phyloP scores from a whole-genome alignment of 352 stramenopile genomes.

The Globisporangium barbulae region DNA sequence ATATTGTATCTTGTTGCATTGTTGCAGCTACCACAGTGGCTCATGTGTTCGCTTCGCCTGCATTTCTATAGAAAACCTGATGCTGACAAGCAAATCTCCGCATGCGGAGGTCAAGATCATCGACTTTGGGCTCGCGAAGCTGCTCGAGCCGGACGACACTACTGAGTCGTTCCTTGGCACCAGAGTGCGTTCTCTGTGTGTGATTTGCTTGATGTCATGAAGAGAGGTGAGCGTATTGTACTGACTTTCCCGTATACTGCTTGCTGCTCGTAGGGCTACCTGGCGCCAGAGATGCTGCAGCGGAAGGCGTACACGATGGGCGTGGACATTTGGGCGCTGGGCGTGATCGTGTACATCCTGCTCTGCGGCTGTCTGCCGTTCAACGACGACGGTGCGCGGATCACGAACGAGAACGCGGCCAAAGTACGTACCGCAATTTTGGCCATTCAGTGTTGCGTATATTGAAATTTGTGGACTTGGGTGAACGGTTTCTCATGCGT shows the following conservation, averaged over 20 bases:
- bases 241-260: not conserved
- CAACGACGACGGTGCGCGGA: slow-evolving; percentile 94
- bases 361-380: slow-evolving; percentile 98
- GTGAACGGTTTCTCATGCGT: not conserved
- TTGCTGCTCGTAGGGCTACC: slow-evolving; percentile 84
- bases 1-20: not conserved
- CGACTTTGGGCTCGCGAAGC: slow-evolving; percentile 98
- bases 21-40: not conserved
- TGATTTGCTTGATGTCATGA: not conserved
- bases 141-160: slow-evolving; percentile 82
- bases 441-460: not conserved
- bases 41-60: not conserved
- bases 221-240: not conserved
- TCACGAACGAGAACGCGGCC: slow-evolving; percentile 72
- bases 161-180: slow-evolving; percentile 85
- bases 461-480: not conserved
- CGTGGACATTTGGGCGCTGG: slow-evolving; percentile 97
- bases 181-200: slow-evolving; percentile 23
- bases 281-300: slow-evolving; percentile 98
- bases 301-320: slow-evolving; percentile 95
- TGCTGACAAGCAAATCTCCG: slow-evolving; percentile 79
- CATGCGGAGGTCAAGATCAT: slow-evolving; percentile 96
- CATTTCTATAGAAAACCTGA: slow-evolving; percentile 61
- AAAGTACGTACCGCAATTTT: slow-evolving; percentile 39
- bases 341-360: slow-evolving; percentile 98